Conservation (phyloP, 1,284 basidiomycete genomes). For the Malassezia vespertilionis region DNA sequence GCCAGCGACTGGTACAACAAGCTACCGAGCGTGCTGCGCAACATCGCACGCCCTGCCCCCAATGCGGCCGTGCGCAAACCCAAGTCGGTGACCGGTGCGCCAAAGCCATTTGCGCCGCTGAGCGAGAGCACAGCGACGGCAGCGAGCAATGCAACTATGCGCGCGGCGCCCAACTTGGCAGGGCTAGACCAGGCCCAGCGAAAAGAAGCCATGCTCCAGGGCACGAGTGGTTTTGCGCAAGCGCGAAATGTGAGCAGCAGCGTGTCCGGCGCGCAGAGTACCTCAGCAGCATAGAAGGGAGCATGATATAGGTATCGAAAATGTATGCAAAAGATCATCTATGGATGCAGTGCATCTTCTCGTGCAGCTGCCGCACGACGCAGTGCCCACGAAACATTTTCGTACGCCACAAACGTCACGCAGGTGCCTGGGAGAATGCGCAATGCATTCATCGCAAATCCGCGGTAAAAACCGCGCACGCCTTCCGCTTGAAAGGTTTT, state of each 20-base stretch:
- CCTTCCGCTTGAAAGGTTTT: conserved; percentile 75
- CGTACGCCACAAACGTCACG: conserved; percentile 95
- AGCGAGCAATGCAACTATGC: neutral
- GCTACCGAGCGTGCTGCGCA: conserved; percentile 4
- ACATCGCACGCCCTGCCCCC: conserved; percentile 1
- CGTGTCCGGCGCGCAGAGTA: no score
- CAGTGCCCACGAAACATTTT: conserved; percentile 55
- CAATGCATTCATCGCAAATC: conserved; percentile 88
- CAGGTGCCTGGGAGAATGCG: conserved; percentile 92
- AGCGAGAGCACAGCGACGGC: neutral
- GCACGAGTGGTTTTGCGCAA: no score
- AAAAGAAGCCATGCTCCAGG: conserved; percentile 13
- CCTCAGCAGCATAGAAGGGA: no score
- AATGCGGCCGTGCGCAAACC: neutral
- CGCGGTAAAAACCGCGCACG: conserved; percentile 78
- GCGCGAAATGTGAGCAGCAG: no score
- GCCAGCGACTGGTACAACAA: conserved; percentile 2
- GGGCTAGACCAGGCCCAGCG: conserved; percentile 13
- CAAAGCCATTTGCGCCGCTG: no score
- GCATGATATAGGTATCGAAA: no score
- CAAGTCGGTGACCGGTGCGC: no score
- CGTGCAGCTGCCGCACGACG: conserved; percentile 6
- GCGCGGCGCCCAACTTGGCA: conserved; percentile 1
- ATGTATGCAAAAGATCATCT: neutral
- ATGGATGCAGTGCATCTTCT: neutral